Conservation (phyloP, 2,329 filamentous ascomycete species). For the Fusarium verrucosum region DNA sequence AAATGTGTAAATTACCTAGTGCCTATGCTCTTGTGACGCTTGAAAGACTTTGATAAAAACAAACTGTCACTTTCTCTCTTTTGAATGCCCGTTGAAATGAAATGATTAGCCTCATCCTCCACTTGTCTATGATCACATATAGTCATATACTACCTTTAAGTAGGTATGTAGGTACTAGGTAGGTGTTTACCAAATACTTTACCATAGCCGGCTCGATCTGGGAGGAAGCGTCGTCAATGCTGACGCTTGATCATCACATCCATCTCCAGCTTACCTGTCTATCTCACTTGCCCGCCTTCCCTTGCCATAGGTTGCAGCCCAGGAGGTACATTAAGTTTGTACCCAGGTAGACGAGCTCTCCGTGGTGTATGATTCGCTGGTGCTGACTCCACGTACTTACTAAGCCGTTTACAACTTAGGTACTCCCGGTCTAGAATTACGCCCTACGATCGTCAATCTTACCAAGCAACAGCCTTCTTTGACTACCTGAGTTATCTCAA, state of each 20-base stretch:
- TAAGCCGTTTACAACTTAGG: slow-evolving; percentile 25
- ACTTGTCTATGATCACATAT: neutral
- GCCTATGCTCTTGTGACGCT: neutral
- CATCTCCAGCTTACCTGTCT: slow-evolving; percentile 1
- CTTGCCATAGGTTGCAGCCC: neutral
- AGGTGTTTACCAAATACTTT: neutral
- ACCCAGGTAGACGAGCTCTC: neutral
- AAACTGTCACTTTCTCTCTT: neutral
- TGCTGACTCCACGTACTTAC: slow-evolving; percentile 22
- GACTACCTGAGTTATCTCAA: slow-evolving; percentile 30
- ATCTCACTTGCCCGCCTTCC: neutral
- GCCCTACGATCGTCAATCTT: slow-evolving; percentile 10
- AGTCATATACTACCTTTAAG: too few relatives aligned
- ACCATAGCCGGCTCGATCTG: neutral
- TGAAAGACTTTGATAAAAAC: neutral
- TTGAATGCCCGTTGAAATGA: neutral
- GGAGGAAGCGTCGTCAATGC: neutral
- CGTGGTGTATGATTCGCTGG: neutral
- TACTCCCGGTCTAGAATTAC: slow-evolving; percentile 30
- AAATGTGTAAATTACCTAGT: too few relatives aligned
- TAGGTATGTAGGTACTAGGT: neutral
- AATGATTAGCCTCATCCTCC: neutral
- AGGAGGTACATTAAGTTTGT: neutral
- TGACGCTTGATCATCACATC: neutral
- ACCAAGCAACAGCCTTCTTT: slow-evolving; percentile 1